phyloP scores from a whole-genome alignment of 495 filamentous ascomycete species.

The Neurospora sp. region DNA sequence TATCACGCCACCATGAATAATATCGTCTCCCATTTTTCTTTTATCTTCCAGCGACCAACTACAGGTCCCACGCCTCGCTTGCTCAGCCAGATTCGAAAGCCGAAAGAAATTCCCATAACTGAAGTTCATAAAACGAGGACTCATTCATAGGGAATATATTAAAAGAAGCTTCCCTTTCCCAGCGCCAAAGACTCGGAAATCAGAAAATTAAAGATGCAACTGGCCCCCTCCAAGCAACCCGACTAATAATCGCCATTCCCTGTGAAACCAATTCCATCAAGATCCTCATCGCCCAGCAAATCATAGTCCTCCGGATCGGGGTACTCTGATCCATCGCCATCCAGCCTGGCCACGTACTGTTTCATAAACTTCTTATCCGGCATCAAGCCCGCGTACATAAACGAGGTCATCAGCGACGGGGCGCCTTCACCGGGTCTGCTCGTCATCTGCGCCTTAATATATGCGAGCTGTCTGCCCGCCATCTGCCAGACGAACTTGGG shows the following conservation, averaged over 20 bases:
- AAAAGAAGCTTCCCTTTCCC: neutral
- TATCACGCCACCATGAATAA: neutral
- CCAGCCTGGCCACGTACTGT: slow-evolving; percentile 16
- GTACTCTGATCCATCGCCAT: slow-evolving; percentile 17
- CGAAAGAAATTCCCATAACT: neutral
- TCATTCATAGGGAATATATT: neutral
- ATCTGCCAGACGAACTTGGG: slow-evolving; percentile 49
- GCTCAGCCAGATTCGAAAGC: neutral
- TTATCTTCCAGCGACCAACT: neutral
- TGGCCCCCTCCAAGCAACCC: neutral
- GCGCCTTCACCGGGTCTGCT: slow-evolving; percentile 3
- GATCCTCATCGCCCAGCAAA: neutral
- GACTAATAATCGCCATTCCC: neutral
- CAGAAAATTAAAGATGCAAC: neutral
- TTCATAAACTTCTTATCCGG: slow-evolving; percentile 29
- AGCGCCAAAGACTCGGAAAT: neutral
- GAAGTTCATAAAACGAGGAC: neutral
- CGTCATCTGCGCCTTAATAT: slow-evolving; percentile 45
- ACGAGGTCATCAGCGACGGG: slow-evolving; percentile 21
- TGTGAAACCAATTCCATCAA: neutral
- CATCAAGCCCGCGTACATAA: slow-evolving; percentile 36
- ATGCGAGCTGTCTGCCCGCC: slow-evolving; percentile 51
- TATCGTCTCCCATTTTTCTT: neutral
- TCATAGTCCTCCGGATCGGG: slow-evolving; percentile 6
- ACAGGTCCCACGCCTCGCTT: neutral